phyloP scores from a whole-genome alignment of 2,329 filamentous ascomycete species.

The Phaeosphaeria sp. region DNA sequence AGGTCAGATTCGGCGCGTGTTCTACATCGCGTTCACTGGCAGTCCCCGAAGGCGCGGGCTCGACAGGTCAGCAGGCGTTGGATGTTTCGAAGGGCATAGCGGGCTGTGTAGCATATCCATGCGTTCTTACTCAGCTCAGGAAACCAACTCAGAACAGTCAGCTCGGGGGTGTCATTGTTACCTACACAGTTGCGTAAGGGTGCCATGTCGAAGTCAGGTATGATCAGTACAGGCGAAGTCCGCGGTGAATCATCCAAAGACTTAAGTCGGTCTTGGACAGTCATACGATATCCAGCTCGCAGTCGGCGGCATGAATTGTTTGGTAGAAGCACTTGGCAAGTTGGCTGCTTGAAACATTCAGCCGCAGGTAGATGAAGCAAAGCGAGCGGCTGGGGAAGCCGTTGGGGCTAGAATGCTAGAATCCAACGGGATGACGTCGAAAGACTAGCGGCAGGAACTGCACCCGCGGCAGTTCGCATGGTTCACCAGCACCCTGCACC shows the following conservation, averaged over 20 bases:
- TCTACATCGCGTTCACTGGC: slow-evolving; percentile 7
- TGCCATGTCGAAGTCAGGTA: neutral
- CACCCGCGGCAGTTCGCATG: neutral
- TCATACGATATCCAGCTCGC: neutral
- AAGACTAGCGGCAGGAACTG: neutral
- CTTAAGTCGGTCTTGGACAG: neutral
- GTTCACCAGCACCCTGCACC: neutral
- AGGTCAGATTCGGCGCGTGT: slow-evolving; percentile 5
- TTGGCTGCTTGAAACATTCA: slow-evolving; percentile 13
- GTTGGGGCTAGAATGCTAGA: neutral
- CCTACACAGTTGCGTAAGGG: neutral
- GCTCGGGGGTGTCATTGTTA: neutral
- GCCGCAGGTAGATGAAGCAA: slow-evolving; percentile 17
- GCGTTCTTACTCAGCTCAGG: neutral
- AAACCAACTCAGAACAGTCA: neutral
- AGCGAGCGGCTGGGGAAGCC: slow-evolving; percentile 7
- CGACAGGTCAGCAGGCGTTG: slow-evolving; percentile 6
- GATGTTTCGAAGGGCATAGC: slow-evolving; percentile 8
- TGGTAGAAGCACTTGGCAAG: neutral
- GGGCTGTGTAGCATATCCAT: slow-evolving; percentile 1
- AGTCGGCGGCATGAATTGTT: neutral
- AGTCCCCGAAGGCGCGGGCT: neutral
- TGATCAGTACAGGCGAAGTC: neutral
- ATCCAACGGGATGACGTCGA: neutral
- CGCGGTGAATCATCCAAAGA: neutral